These are phyloP conservation scores for Globisporangium splendens DNA, from an alignment of 352 stramenopile species.

Conservation along the genomic window DNA sequence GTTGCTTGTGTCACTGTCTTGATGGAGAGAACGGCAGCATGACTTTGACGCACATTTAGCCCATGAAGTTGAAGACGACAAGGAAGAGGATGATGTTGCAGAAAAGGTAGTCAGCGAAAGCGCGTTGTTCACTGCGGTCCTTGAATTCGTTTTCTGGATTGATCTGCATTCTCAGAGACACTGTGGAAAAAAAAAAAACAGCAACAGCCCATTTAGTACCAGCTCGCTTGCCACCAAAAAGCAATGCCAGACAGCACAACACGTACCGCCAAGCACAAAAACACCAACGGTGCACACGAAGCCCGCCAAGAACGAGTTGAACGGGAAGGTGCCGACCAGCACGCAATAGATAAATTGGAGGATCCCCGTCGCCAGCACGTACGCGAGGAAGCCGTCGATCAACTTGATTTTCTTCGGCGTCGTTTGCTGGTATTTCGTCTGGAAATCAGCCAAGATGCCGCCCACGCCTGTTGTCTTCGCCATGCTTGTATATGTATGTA, in stretches of 20 bases:
- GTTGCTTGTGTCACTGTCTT: background rate
- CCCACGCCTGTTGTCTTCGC: conserved; percentile 24
- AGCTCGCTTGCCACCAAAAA: background rate
- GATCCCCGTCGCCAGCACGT: conserved; percentile 83
- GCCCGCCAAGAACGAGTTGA: conserved; percentile 91
- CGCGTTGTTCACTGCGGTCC: conserved; percentile 80
- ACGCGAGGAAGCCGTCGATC: conserved; percentile 89
- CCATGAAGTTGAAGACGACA: conserved; percentile 93
- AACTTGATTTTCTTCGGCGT: conserved; percentile 88
- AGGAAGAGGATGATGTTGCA: conserved; percentile 93
- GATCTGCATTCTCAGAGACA: conserved; percentile 90
- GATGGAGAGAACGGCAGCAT: background rate
- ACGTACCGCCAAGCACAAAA: conserved; percentile 85
- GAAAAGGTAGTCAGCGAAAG: conserved; percentile 90
- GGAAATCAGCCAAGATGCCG: conserved; percentile 65
- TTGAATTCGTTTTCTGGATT: conserved; percentile 83
- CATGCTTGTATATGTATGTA: background rate
- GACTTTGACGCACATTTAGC: conserved; percentile 36
- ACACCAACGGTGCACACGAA: conserved; percentile 89
- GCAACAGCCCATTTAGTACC: background rate
- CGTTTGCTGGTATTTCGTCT: conserved; percentile 75
- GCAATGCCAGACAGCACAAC: background rate
- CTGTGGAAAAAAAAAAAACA: conserved; percentile 23
- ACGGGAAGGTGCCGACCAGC: conserved; percentile 88
- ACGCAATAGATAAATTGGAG: conserved; percentile 91